Percentiles rank a stretch among this genome's conserved stretches.
Evolutionary conservation across 345 rosid species (phyloP).

Genomic region (Balakata baccata): DNA sequence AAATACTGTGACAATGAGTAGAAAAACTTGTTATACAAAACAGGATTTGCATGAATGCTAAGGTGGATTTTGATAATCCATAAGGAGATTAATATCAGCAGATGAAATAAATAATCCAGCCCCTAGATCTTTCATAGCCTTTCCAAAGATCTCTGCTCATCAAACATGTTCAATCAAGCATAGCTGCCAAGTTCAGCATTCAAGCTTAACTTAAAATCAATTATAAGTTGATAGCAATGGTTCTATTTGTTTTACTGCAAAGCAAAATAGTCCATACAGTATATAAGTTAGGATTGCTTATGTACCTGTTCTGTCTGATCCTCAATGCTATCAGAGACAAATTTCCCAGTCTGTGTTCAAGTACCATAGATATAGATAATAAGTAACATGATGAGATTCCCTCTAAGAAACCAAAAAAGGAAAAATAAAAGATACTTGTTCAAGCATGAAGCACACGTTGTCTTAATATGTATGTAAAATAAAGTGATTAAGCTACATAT

Average conservation of each 20-base stretch:
- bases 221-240: background rate
- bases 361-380: conserved; percentile 15
- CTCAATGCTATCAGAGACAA: conserved; percentile 61
- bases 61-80: background rate
- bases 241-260: background rate
- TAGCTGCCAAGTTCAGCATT: conserved; percentile 3
- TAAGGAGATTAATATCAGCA: background rate
- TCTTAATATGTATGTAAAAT: background rate
- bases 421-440: background rate
- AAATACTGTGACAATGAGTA: background rate
- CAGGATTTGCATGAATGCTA: background rate
- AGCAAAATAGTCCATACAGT: background rate
- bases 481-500: background rate
- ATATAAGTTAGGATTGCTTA: background rate
- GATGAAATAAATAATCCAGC: background rate
- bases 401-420: background rate
- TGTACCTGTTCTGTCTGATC: conserved; percentile 88
- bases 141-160: background rate
- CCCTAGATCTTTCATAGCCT: background rate
- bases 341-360: conserved; percentile 64
- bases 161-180: background rate
- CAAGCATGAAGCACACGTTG: background rate
- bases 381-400: background rate
- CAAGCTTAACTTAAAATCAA: background rate
- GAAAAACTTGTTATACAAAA: background rate